phyloP scores from a whole-genome alignment of 108 stramenopile genomes.

The Stephanodiscus minutulus region DNA sequence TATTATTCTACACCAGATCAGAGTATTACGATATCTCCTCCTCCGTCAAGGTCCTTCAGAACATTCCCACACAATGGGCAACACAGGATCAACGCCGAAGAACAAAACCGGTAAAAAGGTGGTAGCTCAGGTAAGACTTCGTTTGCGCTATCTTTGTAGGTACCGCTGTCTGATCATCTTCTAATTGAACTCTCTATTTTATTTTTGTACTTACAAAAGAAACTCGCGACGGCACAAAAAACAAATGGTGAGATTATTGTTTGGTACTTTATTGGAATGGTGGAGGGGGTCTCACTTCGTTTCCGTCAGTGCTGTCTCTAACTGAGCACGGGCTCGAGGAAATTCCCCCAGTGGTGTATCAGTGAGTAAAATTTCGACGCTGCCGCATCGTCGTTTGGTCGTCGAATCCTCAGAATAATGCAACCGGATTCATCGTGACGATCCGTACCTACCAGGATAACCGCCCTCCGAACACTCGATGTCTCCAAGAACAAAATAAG shows the following conservation, averaged over 20 bases:
- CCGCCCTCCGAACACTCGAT: conserved; percentile 73
- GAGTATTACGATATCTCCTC: too few species aligned
- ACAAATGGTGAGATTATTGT: conserved; percentile 30
- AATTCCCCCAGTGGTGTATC: conserved; percentile 68
- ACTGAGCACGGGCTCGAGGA: conserved; percentile 75
- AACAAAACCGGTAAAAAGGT: conserved; percentile 71
- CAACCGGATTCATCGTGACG: conserved; percentile 1
- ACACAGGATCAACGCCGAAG: conserved; percentile 53
- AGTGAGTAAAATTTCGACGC: conserved; percentile 45
- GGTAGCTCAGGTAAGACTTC: conserved; percentile 54
- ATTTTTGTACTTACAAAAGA: not conserved
- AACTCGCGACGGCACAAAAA: conserved; percentile 40
- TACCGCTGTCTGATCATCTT: not conserved
- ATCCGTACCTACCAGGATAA: conserved; percentile 43
- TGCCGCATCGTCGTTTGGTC: not conserved
- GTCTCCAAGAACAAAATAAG: conserved; percentile 73
- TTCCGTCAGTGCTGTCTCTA: conserved; percentile 64
- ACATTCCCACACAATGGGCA: conserved; percentile 60
- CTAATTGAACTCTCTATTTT: not conserved
- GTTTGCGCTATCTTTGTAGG: not conserved
- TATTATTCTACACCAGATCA: too few species aligned
- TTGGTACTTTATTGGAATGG: not conserved
- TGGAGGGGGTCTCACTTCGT: not conserved
- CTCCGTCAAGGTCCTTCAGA: too few species aligned
- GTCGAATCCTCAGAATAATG: not conserved